A percentile compares a stretch with the other conserved stretches of the same genome.
phyloP scores from a whole-genome alignment of 2,329 filamentous ascomycete species.

The Macrophomina pseudophaseolina region DNA sequence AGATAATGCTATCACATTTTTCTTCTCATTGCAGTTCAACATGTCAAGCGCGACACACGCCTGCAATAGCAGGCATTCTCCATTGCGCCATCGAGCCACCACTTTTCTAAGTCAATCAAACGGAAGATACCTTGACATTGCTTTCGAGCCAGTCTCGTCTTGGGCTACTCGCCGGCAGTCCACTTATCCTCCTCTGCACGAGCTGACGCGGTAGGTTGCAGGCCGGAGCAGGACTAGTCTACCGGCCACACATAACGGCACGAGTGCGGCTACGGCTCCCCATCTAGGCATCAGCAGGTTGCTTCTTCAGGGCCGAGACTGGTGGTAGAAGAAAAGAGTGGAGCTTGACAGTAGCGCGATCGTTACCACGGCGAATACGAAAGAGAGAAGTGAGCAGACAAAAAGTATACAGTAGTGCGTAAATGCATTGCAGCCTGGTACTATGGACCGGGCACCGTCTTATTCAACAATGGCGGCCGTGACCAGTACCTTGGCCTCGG shows the following conservation, averaged over 20 bases:
- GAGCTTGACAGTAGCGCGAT: background rate
- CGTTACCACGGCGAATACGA: background rate
- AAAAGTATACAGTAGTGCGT: background rate
- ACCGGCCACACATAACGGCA: no score
- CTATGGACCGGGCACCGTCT: background rate
- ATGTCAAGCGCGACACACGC: background rate
- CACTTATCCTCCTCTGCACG: background rate
- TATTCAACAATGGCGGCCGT: conserved; percentile 11
- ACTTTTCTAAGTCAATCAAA: background rate
- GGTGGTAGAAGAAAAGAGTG: background rate
- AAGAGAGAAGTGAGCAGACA: background rate
- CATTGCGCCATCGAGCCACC: background rate
- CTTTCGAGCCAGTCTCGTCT: background rate
- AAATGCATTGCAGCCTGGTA: background rate
- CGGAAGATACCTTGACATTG: background rate
- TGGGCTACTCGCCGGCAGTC: background rate
- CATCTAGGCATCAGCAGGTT: no score
- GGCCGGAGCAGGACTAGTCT: background rate
- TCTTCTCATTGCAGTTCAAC: background rate
- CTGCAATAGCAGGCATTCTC: background rate
- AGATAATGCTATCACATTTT: background rate
- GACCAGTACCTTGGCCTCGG: conserved; percentile 10
- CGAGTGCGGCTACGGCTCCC: background rate
- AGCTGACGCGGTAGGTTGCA: background rate
- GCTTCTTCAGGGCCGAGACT: no score